These are phyloP conservation scores for Penicillium riverlandense DNA, from an alignment of 495 filamentous ascomycete genomes.

Conservation along the genomic window DNA sequence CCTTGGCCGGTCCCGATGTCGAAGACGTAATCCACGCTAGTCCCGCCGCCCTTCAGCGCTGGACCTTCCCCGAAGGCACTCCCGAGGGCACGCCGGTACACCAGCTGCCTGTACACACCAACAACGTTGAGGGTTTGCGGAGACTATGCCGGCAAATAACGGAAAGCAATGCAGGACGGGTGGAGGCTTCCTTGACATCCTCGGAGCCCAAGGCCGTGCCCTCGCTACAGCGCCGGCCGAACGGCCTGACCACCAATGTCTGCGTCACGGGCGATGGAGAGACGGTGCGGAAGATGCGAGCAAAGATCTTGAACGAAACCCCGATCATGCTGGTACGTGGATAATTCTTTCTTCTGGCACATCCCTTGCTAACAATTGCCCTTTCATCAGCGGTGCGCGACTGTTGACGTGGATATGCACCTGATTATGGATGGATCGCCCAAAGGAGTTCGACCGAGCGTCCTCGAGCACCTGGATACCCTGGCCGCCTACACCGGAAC, in stretches of 20 bases:
- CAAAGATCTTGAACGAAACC: slow-evolving; percentile 76
- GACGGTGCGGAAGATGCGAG: slow-evolving; percentile 74
- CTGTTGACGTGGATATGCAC: slow-evolving; percentile 84
- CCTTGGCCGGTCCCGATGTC: slow-evolving; percentile 80
- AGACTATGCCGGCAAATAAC: slow-evolving; percentile 72
- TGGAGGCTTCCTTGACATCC: slow-evolving; percentile 76
- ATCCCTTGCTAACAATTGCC: slow-evolving; percentile 17
- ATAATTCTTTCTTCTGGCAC: slow-evolving; percentile 15
- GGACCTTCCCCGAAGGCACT: slow-evolving; percentile 84
- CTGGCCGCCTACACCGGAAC: slow-evolving; percentile 82
- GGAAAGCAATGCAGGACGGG: slow-evolving; percentile 55
- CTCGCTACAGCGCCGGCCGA: slow-evolving; percentile 56
- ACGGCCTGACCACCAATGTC: slow-evolving; percentile 80
- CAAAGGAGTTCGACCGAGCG: slow-evolving; percentile 58
- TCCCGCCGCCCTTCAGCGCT: slow-evolving; percentile 70
- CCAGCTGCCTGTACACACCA: slow-evolving; percentile 79
- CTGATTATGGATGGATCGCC: slow-evolving; percentile 67
- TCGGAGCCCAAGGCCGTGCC: slow-evolving; percentile 72
- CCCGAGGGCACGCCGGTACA: slow-evolving; percentile 75
- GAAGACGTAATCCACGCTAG: slow-evolving; percentile 90
- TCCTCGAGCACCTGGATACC: slow-evolving; percentile 78
- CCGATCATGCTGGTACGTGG: slow-evolving; percentile 76
- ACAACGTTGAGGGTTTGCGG: slow-evolving; percentile 72
- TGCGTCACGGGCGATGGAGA: slow-evolving; percentile 81
- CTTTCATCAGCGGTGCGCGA: slow-evolving; percentile 68